Percentiles rank a stretch among this genome's conserved stretches.
phyloP scores from a whole-genome alignment of 208 protist genomes.

The Plasmodiophora brassicae region DNA sequence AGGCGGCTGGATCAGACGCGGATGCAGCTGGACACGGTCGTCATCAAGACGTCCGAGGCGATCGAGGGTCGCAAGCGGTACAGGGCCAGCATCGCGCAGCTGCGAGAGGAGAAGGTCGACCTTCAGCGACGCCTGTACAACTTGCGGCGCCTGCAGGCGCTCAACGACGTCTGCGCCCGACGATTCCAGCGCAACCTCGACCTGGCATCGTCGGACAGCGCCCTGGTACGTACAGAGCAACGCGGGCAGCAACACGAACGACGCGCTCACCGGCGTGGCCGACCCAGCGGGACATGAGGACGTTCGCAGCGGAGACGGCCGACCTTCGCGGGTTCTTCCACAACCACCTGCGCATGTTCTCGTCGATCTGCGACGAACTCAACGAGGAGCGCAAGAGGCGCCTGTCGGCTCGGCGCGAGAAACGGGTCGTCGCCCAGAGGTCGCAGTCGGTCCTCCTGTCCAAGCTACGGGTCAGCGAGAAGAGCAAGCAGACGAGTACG shows the following conservation, averaged over 20 bases:
- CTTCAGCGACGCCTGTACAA: background rate
- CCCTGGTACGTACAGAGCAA: background rate
- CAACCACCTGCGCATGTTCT: background rate
- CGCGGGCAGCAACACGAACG: too few species aligned
- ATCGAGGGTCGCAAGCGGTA: background rate
- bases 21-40: slow-evolving; percentile 17
- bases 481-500: background rate
- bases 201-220: background rate
- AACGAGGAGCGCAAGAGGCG: background rate
- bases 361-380: background rate
- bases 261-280: background rate
- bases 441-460: too few species aligned
- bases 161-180: background rate
- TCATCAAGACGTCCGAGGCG: background rate
- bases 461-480: background rate
- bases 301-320: background rate
- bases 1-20: background rate
- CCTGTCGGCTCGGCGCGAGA: background rate
- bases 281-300: background rate
- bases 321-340: background rate
- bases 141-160: background rate
- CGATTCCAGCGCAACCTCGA: background rate
- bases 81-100: background rate
- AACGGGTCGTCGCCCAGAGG: background rate
- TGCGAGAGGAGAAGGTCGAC: background rate